Evolutionary conservation across 2,329 filamentous ascomycete genomes (phyloP).

Genomic region (Aspergillus oerlinghausenensis): DNA sequence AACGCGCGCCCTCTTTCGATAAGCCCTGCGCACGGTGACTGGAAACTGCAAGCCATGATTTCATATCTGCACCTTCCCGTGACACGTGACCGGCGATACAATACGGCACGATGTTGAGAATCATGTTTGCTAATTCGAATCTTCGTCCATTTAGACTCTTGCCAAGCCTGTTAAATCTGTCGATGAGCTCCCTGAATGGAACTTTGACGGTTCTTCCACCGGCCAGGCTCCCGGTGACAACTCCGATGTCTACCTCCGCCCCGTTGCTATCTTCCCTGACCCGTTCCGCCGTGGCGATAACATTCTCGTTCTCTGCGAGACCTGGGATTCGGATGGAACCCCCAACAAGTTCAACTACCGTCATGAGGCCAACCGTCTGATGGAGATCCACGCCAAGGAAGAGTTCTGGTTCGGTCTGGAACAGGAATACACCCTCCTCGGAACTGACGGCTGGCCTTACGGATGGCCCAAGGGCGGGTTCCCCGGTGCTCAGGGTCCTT

Average conservation of each 20-base stretch:
- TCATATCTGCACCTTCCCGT: slow-evolving; percentile 23
- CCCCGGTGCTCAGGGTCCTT: slow-evolving; percentile 88
- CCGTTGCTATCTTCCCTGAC: slow-evolving; percentile 82
- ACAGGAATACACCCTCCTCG: slow-evolving; percentile 95
- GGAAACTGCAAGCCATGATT: slow-evolving; percentile 13
- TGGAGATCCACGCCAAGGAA: slow-evolving; percentile 78
- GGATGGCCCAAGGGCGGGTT: slow-evolving; percentile 86
- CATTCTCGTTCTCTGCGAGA: slow-evolving; percentile 90
- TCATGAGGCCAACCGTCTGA: slow-evolving; percentile 82
- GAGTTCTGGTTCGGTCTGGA: slow-evolving; percentile 97
- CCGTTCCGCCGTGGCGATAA: slow-evolving; percentile 87
- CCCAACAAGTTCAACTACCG: slow-evolving; percentile 99
- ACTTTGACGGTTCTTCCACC: slow-evolving; percentile 86
- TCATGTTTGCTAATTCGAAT: not conserved
- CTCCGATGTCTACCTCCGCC: slow-evolving; percentile 95
- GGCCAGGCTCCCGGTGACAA: slow-evolving; percentile 90
- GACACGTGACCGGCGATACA: slow-evolving; percentile 20
- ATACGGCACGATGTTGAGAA: not conserved
- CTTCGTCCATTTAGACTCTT: slow-evolving; percentile 52
- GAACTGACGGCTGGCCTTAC: slow-evolving; percentile 79
- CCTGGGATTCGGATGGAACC: slow-evolving; percentile 87
- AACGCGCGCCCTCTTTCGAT: slow-evolving; percentile 14
- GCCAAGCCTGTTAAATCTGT: slow-evolving; percentile 53
- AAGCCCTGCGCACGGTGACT: slow-evolving; percentile 25
- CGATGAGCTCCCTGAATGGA: slow-evolving; percentile 71